Evolutionary conservation across 2,329 filamentous ascomycete species (phyloP), one percentile per base, ranked within the genome.

Genomic region (Paecilomyces niveus): DNA sequence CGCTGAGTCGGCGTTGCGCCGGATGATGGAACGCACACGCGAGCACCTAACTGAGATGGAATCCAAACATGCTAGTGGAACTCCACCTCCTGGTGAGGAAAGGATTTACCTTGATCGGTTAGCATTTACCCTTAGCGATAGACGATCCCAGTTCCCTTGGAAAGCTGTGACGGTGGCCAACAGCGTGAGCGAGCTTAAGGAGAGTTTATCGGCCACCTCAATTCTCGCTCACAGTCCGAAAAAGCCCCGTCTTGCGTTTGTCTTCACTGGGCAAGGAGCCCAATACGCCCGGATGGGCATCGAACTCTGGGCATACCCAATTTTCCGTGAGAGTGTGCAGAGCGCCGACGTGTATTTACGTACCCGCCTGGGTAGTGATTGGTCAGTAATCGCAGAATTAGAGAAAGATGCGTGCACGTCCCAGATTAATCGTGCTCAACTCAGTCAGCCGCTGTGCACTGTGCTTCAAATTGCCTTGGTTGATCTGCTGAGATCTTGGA

Each of bases 401-500:
- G 33, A 63, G 3, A 61, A 59, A 10, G 60, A 63, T 13, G 57
- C 58, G 31, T n/a, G 62, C 10, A 15, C 54, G 2, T 59, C 67
- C 0, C 58, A 60, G 6, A 61, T 74, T 8, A 63, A 68, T 50
- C 52, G 64, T 0, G 65, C 71, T 0, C 64, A 66, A n/a, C 64
- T 70, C 2, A 65, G 63, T 6, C 70, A 72, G 15, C 64, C 68
- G 21, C 54, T 70, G 0, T 72, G 67, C 21, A 69, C 66, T 0
- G 67, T 63, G 2, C 32, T 73, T 13, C 71, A 74, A 52, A 61
- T 74, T 5, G 70, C 68, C 0, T 54, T 74, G 4, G 64, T 72
- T 1, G 68, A 72, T 33, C 60, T 73, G 3, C 45, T 74, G 3
- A 59, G 61, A 1, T 63, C 61, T 21, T 68, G 63, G 59, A n/a